A percentile compares a stretch with the other conserved stretches of the same genome.
Evolutionary conservation across 768 basidiomycete species (phyloP).

Genomic region (Mycena epipterygia): DNA sequence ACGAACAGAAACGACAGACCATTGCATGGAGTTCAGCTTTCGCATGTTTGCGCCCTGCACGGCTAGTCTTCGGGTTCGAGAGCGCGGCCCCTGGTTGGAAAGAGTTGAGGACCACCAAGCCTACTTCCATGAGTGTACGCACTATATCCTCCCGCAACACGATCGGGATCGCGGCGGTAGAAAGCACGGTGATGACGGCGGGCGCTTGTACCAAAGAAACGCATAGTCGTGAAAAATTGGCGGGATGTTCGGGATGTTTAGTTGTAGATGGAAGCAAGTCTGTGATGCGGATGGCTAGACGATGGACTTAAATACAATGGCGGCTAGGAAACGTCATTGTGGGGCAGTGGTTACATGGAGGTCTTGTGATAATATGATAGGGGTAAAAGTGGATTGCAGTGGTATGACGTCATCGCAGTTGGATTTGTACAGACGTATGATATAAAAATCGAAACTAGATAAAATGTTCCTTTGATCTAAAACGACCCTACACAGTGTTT

Average conservation of each 20-base stretch:
- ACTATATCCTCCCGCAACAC: constrained; percentile 66
- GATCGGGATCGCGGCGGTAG: constrained; percentile 56
- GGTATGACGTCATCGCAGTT: background rate
- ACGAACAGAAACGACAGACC: constrained; percentile 47
- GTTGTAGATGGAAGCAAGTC: background rate
- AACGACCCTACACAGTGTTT: too few species aligned
- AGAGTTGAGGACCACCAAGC: background rate
- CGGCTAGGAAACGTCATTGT: background rate
- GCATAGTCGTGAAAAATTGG: constrained; percentile 25
- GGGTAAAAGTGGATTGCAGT: background rate
- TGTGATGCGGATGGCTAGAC: background rate
- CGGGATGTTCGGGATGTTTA: background rate
- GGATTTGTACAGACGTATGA: too few species aligned
- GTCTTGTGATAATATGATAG: background rate
- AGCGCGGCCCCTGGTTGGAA: constrained; percentile 57
- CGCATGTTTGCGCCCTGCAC: constrained; percentile 57
- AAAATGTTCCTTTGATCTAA: too few species aligned
- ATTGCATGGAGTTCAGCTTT: constrained; percentile 61
- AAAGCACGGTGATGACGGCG: constrained; percentile 42
- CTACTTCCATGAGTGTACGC: constrained; percentile 36
- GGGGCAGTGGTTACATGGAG: too few species aligned
- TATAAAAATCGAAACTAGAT: too few species aligned
- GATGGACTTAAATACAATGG: constrained; percentile 3
- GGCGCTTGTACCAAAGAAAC: constrained; percentile 34
- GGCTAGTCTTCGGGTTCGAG: constrained; percentile 64